Percentiles rank a stretch among this genome's conserved stretches.
These are phyloP conservation scores for Areca catechu DNA, from an alignment of 176 grass and related monocot genomes.

Conservation along the genomic window DNA sequence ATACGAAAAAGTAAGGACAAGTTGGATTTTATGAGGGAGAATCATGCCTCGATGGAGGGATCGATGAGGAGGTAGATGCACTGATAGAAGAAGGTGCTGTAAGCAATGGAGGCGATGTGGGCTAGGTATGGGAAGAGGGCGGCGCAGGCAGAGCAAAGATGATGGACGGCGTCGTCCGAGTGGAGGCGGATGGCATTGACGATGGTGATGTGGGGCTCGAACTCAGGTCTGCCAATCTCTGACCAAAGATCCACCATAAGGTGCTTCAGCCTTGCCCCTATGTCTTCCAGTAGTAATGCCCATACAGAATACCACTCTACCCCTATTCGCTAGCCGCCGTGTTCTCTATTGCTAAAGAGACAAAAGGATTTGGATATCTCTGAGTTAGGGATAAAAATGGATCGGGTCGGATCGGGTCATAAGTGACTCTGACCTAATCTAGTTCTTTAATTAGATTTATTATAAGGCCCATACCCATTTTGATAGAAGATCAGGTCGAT, in stretches of 20 bases:
- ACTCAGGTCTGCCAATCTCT: constrained; percentile 58
- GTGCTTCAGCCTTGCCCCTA: constrained; percentile 42
- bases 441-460: no score
- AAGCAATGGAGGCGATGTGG: constrained; percentile 37
- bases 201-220: constrained; percentile 82
- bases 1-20: not conserved
- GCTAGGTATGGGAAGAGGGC: constrained; percentile 40
- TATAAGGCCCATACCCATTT: no score
- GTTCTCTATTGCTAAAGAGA: no score
- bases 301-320: constrained; percentile 79
- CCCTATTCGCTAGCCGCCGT: constrained; percentile 21
- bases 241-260: constrained; percentile 75
- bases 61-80: constrained; percentile 88
- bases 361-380: no score
- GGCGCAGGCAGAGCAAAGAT: constrained; percentile 39
- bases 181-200: constrained; percentile 51
- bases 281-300: constrained; percentile 50
- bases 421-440: no score
- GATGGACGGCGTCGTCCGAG: constrained; percentile 32
- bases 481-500: no score
- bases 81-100: constrained; percentile 75
- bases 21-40: not conserved
- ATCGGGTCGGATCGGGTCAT: no score
- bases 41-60: constrained; percentile 52
- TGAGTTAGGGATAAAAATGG: no score